Evolutionary conservation across 1,139 yeast genomes (phyloP).

Genomic region (Debaryomycetaceae sp.): DNA sequence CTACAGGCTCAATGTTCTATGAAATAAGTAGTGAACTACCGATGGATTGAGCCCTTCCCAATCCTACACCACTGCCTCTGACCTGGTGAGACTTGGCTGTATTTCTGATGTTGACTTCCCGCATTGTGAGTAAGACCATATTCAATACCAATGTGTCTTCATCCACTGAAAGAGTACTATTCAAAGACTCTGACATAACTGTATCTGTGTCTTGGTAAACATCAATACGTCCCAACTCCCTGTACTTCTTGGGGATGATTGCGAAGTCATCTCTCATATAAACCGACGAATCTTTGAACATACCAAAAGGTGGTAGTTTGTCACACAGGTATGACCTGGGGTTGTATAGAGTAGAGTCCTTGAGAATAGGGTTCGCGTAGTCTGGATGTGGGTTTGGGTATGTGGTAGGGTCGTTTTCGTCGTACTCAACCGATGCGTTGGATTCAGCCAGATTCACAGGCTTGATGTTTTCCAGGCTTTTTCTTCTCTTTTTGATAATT

Average conservation of each 20-base stretch:
- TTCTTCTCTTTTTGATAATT: conserved; percentile 16
- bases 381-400: conserved; percentile 32
- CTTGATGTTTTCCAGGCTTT: neutral
- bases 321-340: conserved; percentile 22
- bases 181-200: conserved; percentile 7
- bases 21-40: neutral
- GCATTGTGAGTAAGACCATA: conserved; percentile 27
- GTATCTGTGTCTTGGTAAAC: conserved; percentile 28
- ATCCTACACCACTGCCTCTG: neutral
- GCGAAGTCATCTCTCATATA: conserved; percentile 14
- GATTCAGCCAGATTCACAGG: neutral
- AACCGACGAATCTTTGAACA: conserved; percentile 27
- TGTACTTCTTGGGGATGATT: conserved; percentile 30
- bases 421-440: neutral
- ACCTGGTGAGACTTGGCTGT: conserved; percentile 8
- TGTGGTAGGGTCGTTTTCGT: conserved; percentile 9
- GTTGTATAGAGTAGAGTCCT: conserved; percentile 3
- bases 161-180: conserved; percentile 33
- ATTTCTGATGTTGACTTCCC: conserved; percentile 30
- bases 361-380: conserved; percentile 20
- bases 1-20: too few species aligned
- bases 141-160: conserved; percentile 30
- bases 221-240: conserved; percentile 34
- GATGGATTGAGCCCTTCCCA: neutral
- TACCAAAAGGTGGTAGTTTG: conserved; percentile 41